phyloP scores from a whole-genome alignment of 1,284 basidiomycete species.

The Sporisorium reilianum region DNA sequence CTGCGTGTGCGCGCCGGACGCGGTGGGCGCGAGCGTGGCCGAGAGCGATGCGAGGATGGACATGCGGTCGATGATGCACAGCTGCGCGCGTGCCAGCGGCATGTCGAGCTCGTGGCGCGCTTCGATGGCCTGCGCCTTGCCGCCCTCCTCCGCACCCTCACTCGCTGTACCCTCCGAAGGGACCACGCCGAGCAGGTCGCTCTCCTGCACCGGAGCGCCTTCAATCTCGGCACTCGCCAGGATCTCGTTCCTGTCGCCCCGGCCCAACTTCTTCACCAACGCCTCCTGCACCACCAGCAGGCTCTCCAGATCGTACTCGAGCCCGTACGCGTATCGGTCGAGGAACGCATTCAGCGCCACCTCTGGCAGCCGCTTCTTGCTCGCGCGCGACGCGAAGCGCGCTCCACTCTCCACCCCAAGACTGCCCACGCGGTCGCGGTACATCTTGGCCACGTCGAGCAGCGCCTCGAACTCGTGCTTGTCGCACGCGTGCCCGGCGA shows the following conservation, averaged over 20 bases:
- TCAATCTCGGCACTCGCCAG: constrained; percentile 21
- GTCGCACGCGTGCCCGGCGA: constrained; percentile 13
- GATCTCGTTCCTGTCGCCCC: constrained; percentile 14
- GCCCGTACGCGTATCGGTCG: constrained; percentile 33
- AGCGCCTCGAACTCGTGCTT: constrained; percentile 16
- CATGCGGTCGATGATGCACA: constrained; percentile 46
- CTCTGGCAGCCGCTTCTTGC: constrained; percentile 22
- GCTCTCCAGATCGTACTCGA: constrained; percentile 30
- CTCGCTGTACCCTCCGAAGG: background rate
- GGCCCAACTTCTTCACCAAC: constrained; percentile 19
- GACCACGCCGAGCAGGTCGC: constrained; percentile 23
- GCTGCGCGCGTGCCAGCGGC: constrained; percentile 31
- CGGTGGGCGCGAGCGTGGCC: background rate
- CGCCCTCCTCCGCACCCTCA: constrained; percentile 11
- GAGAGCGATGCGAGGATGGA: constrained; percentile 21
- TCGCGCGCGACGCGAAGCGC: constrained; percentile 11
- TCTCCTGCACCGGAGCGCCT: constrained; percentile 27
- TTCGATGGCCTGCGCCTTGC: constrained; percentile 28
- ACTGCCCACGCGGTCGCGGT: constrained; percentile 36
- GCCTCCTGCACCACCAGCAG: constrained; percentile 25
- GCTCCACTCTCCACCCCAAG: constrained; percentile 17
- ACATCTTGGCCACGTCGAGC: constrained; percentile 34
- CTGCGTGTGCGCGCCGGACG: background rate
- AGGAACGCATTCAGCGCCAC: constrained; percentile 40
- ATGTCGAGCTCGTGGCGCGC: constrained; percentile 30